These are phyloP conservation scores for Perkinsus marinus DNA, from an alignment of 169 alveolate species.

Conservation along the genomic window DNA sequence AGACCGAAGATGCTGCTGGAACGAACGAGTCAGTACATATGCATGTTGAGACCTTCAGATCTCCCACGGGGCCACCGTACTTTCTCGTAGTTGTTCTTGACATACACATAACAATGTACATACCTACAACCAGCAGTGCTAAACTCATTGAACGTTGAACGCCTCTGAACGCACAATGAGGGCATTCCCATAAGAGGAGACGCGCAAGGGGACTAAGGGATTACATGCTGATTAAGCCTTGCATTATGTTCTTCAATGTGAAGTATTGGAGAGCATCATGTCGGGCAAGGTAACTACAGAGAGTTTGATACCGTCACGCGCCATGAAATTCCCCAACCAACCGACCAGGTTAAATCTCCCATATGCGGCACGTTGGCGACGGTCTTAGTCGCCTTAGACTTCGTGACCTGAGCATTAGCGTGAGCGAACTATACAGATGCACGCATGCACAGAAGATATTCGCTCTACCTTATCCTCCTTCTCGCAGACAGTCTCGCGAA, in stretches of 20 bases:
- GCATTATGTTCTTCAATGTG: not conserved
- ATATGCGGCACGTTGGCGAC: not conserved
- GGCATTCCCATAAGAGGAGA: too few species aligned
- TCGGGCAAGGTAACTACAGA: not conserved
- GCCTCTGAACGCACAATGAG: too few species aligned
- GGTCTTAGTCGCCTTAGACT: not conserved
- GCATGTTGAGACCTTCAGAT: not conserved
- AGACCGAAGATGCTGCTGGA: not conserved
- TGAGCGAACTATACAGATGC: too few species aligned
- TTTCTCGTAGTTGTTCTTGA: not conserved
- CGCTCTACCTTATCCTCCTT: not conserved
- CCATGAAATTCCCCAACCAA: not conserved
- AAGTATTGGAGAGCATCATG: not conserved
- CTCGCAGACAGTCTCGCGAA: not conserved
- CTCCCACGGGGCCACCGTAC: not conserved
- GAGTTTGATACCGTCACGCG: not conserved
- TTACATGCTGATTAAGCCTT: not conserved
- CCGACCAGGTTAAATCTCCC: not conserved
- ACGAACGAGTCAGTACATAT: not conserved
- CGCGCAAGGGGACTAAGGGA: not conserved
- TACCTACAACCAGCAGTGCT: not conserved
- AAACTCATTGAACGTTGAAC: too few species aligned
- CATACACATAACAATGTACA: not conserved
- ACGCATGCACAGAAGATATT: too few species aligned
- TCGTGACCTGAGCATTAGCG: not conserved